Base-by-base conservation (phyloP, 192 early-diverging fungal species). In the Backusella sp. region DNA sequence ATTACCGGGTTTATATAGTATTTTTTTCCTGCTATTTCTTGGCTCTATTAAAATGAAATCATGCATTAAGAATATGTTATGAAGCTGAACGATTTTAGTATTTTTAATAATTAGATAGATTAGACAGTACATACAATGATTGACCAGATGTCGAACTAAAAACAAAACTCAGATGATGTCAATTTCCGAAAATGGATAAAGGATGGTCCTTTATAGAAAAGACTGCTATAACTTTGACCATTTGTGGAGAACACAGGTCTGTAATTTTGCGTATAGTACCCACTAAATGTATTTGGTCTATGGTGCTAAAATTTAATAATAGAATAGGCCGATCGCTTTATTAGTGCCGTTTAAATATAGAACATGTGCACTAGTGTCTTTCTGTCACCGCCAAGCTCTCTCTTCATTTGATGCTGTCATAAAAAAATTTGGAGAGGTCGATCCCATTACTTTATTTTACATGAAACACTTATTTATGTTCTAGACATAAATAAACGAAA, bases 161-260 rank as follows among this genome's bases (percentile, higher is more conserved):
- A 37, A 23, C 37, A 69, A 69, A 69, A 37, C 68, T 35, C 35
- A 69, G 68, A 23, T 78, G 42, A 66, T 75, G 79, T 17, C 72
- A 62, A 28, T 37, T 49, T 14, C 44, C 30, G 12, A 53, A 49
- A 53, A 35, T 26, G 17, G 42, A 30, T 21, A 34, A 21, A 35
- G 17, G 3, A 21, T 56, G 36, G n/a, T 21, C 8, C 11, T 53
- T 21, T 28, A 62, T 62, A 28, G 56, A 56, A 56, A 11, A 56
- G 53, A 1, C 23, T 62, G 26, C 4, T 26, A 8, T 62, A 11
- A 7, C 56, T 62, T 62, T 28, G n/a, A 62, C 23, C 23, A 62
- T 62, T 62, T 62, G 56, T 62, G 23, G 56, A 62, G 21, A 62
- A 62, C 23, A 62, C 23, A 62, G 26, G 26, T 12, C 21, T 59